A percentile compares a stretch with the other conserved stretches of the same genome.
These are phyloP conservation scores for Scutellaria barbata DNA, from an alignment of 257 asterid species.

Conservation along the genomic window DNA sequence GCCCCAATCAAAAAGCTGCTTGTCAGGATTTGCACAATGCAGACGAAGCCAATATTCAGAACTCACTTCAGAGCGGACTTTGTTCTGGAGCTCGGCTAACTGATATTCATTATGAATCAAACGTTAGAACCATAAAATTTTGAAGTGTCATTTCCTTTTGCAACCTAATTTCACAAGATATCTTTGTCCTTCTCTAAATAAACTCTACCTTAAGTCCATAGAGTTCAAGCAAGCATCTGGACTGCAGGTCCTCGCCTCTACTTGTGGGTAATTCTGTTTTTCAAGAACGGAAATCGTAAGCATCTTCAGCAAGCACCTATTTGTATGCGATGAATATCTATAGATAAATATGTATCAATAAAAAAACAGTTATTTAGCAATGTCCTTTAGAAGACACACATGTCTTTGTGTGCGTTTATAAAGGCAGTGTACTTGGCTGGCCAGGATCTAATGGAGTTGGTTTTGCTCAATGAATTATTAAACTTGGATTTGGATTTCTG, in stretches of 20 bases:
- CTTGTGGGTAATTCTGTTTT: slow-evolving; percentile 82
- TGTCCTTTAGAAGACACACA: not conserved
- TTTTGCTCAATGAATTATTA: slow-evolving; percentile 5
- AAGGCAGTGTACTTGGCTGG: not conserved
- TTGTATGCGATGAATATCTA: not conserved
- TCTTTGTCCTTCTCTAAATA: slow-evolving; percentile 5
- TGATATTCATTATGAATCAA: slow-evolving; percentile 42
- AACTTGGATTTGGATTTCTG: not conserved
- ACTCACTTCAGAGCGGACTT: slow-evolving; percentile 89
- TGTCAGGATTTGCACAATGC: slow-evolving; percentile 82
- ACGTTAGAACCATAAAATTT: slow-evolving; percentile 19
- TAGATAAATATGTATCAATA: slow-evolving; percentile 1
- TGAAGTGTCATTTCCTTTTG: slow-evolving; percentile 21
- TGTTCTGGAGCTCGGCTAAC: slow-evolving; percentile 82
- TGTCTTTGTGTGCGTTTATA: not conserved
- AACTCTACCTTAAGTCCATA: slow-evolving; percentile 89
- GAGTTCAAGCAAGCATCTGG: slow-evolving; percentile 95
- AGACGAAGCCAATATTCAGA: slow-evolving; percentile 95
- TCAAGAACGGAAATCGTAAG: slow-evolving; percentile 28
- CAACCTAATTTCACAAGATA: slow-evolving; percentile 20
- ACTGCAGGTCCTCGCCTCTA: slow-evolving; percentile 97
- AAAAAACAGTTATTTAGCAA: slow-evolving; percentile 17
- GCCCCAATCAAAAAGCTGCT: slow-evolving; percentile 98
- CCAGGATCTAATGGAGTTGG: not conserved
- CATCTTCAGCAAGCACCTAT: slow-evolving; percentile 25